phyloP scores from a whole-genome alignment of 495 filamentous ascomycete genomes.

The Neurospora tetraspora region DNA sequence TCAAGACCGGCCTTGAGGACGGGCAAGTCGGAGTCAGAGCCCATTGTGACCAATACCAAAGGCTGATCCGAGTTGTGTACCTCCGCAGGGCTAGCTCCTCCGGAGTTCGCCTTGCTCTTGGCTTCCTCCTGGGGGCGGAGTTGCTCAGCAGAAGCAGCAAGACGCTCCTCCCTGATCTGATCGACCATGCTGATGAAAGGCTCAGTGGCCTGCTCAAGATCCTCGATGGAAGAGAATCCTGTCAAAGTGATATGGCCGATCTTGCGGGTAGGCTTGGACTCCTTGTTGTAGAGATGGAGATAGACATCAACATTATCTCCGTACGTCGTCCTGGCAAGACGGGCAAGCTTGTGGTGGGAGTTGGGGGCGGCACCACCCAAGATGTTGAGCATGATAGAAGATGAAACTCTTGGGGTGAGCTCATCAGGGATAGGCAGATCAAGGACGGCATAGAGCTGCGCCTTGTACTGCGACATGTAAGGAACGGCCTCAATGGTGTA shows the following conservation, averaged over 20 bases:
- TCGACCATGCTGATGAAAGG: constrained; percentile 56
- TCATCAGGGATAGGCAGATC: constrained; percentile 59
- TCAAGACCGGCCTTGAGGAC: constrained; percentile 67
- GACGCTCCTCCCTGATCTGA: constrained; percentile 51
- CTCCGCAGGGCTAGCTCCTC: background rate
- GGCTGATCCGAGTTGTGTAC: constrained; percentile 22
- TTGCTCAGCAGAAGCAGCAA: constrained; percentile 14
- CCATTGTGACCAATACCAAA: constrained; percentile 81
- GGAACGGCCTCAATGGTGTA: constrained; percentile 93
- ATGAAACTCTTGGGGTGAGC: constrained; percentile 47
- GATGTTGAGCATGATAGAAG: constrained; percentile 92
- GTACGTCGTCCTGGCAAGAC: constrained; percentile 52
- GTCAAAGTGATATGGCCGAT: constrained; percentile 89
- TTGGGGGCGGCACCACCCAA: constrained; percentile 63
- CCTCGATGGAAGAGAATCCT: constrained; percentile 50
- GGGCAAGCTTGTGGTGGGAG: constrained; percentile 60
- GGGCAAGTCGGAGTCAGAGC: constrained; percentile 86
- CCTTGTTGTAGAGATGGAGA: constrained; percentile 90
- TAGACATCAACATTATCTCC: constrained; percentile 33
- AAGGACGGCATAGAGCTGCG: constrained; percentile 79
- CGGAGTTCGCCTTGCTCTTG: constrained; percentile 3
- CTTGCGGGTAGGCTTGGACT: constrained; percentile 75
- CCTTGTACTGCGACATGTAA: constrained; percentile 78
- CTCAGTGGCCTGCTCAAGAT: constrained; percentile 60
- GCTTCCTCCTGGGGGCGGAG: constrained; percentile 16